Conservation (phyloP, 257 asterid genomes). For the Schizonepeta tenuifolia region DNA sequence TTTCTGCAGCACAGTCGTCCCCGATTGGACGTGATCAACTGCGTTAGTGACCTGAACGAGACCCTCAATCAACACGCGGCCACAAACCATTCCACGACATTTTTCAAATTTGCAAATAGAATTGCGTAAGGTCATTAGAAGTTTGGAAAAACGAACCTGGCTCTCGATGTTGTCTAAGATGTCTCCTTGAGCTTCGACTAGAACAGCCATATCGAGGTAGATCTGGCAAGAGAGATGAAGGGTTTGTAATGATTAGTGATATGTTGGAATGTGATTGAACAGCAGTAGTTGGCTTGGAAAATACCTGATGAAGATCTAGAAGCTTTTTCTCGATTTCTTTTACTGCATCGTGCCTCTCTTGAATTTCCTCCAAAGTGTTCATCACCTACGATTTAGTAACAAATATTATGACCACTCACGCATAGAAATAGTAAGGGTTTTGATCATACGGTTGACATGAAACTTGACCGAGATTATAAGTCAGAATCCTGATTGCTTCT, state of each 20-base stretch:
- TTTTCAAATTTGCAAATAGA: neutral
- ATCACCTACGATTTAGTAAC: conserved; percentile 48
- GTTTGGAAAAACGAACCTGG: conserved; percentile 51
- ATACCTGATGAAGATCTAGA: conserved; percentile 84
- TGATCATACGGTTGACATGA: neutral
- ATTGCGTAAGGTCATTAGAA: neutral
- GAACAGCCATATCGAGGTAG: conserved; percentile 85
- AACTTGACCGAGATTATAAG: neutral
- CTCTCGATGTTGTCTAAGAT: conserved; percentile 81
- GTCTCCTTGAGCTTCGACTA: conserved; percentile 88
- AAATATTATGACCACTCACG: neutral
- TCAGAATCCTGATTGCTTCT: neutral
- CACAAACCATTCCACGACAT: neutral
- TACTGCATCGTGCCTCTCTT: conserved; percentile 88
- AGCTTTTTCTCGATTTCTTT: conserved; percentile 87
- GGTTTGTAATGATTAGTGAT: neutral
- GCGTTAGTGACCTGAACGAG: conserved; percentile 65
- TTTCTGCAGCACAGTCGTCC: conserved; percentile 63
- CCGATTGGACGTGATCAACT: conserved; percentile 70
- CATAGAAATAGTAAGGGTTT: neutral
- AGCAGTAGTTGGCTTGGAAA: neutral
- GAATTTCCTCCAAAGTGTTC: conserved; percentile 81
- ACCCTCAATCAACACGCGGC: conserved; percentile 36
- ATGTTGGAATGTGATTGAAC: neutral
- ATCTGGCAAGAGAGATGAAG: conserved; percentile 42